Conservation (phyloP, 257 asterid genomes). For the Capsicum chinense region DNA sequence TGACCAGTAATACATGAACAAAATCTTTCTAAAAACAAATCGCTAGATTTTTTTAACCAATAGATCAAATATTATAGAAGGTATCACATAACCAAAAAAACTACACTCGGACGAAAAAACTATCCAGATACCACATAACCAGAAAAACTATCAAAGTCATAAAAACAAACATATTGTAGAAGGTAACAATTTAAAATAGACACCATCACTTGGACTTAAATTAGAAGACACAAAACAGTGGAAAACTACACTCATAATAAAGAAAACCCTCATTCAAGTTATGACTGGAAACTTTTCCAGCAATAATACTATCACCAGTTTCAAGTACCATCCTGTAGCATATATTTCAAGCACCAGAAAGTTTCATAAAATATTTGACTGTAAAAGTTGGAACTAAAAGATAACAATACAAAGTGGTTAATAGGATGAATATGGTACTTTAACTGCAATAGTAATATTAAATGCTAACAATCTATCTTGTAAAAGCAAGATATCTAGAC, state of each 20-base stretch:
- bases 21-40: too few relatives aligned
- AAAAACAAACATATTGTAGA: too few relatives aligned
- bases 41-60: too few relatives aligned
- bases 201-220: too few relatives aligned
- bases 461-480: background rate
- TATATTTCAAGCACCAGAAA: background rate
- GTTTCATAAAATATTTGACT: background rate
- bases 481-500: background rate
- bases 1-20: slow-evolving; percentile 33
- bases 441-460: background rate
- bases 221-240: too few relatives aligned
- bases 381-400: background rate
- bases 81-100: too few relatives aligned
- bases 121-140: too few relatives aligned
- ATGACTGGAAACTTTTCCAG: slow-evolving; percentile 85
- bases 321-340: slow-evolving; percentile 78
- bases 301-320: slow-evolving; percentile 86
- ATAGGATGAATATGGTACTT: slow-evolving; percentile 14
- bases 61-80: background rate
- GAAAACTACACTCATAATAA: too few relatives aligned
- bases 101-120: too few relatives aligned
- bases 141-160: too few relatives aligned
- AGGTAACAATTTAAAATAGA: too few relatives aligned
- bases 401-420: background rate
- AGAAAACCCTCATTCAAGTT: slow-evolving; percentile 65